Evolutionary conservation across 352 stramenopile genomes (phyloP).

Genomic region (Phytophthora brassicae): DNA sequence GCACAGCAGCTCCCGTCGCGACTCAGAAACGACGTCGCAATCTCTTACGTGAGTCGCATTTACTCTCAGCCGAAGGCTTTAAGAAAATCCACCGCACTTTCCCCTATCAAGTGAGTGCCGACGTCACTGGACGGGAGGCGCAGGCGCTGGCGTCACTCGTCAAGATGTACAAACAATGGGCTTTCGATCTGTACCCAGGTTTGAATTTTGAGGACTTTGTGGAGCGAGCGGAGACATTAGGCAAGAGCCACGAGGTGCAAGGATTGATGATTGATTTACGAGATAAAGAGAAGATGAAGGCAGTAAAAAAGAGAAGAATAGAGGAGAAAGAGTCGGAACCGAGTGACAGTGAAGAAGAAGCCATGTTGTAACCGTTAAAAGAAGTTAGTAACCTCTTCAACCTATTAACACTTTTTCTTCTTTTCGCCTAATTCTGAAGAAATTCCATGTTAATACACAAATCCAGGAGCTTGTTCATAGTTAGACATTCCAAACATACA

Average conservation of each 20-base stretch:
- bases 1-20: background rate
- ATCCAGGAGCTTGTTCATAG: conserved; percentile 19
- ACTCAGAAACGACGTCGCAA: conserved; percentile 50
- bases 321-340: conserved; percentile 20
- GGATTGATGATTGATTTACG: conserved; percentile 59
- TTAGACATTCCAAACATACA: conserved; percentile 19
- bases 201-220: conserved; percentile 87
- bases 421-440: conserved; percentile 7
- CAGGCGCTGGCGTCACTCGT: conserved; percentile 67
- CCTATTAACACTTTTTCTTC: too few species aligned
- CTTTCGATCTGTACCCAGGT: conserved; percentile 78
- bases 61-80: conserved; percentile 65
- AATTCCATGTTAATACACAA: conserved; percentile 8
- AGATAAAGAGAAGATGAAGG: conserved; percentile 55
- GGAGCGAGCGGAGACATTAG: conserved; percentile 57
- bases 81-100: conserved; percentile 75
- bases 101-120: conserved; percentile 58
- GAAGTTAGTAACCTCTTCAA: too few species aligned
- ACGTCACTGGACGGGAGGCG: conserved; percentile 60
- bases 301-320: conserved; percentile 15
- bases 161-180: conserved; percentile 87
- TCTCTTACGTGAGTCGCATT: conserved; percentile 61
- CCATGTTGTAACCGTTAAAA: conserved; percentile 37
- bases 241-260: conserved; percentile 65
- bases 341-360: conserved; percentile 37